These are phyloP conservation scores for Lactuca saligna DNA, from an alignment of 129 eudicot species.

Conservation along the genomic window DNA sequence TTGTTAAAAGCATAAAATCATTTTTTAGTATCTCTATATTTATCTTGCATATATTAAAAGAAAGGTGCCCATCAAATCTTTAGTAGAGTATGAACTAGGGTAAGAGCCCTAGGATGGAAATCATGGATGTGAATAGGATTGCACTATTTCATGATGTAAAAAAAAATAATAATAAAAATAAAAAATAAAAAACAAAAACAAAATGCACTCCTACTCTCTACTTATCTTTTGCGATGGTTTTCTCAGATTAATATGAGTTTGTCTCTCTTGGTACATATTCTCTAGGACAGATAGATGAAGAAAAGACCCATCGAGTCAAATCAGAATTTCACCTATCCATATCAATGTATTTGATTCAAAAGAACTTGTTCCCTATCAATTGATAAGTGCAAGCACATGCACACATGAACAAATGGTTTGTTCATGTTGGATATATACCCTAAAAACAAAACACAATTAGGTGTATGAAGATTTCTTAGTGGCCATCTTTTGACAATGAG, in stretches of 20 bases:
- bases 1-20: conserved; percentile 4
- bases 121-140: conserved; percentile 35
- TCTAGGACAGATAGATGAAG: background rate
- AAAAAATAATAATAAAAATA: no score
- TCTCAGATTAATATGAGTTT: conserved; percentile 19
- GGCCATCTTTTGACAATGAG: background rate
- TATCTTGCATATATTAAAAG: conserved; percentile 10
- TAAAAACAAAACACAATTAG: conserved; percentile 15
- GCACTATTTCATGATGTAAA: conserved; percentile 13
- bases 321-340: conserved; percentile 15
- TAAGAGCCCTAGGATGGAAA: conserved; percentile 10
- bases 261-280: conserved; percentile 28
- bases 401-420: conserved; percentile 14
- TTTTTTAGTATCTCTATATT: conserved; percentile 8
- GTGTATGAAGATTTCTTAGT: background rate
- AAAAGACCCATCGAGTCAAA: conserved; percentile 12
- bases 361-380: conserved; percentile 29
- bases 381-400: conserved; percentile 13
- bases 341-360: conserved; percentile 22
- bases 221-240: conserved; percentile 27
- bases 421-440: conserved; percentile 22
- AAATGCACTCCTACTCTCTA: background rate
- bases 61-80: conserved; percentile 27
- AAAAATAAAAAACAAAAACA: no score
- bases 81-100: conserved; percentile 11